A percentile compares a stretch with the other conserved stretches of the same genome.
phyloP scores from a whole-genome alignment of 805 yeast genomes.

The Komagataella phaffii region DNA sequence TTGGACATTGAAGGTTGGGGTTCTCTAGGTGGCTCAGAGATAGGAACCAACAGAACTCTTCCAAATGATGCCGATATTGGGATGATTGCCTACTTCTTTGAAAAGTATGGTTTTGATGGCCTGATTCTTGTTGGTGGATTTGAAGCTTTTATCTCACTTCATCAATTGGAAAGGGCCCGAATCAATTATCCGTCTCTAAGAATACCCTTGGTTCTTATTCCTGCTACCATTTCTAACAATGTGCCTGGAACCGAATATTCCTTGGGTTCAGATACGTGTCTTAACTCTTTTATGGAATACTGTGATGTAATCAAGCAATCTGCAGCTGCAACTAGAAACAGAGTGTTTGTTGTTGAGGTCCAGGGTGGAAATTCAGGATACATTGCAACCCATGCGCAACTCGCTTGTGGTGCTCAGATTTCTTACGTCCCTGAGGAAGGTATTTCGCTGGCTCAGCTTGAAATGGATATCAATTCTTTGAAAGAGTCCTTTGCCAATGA shows the following conservation, averaged over 20 bases:
- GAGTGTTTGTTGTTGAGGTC: slow-evolving; percentile 93
- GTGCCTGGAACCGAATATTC: slow-evolving; percentile 99
- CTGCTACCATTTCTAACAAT: slow-evolving; percentile 93
- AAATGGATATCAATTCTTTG: slow-evolving; percentile 62
- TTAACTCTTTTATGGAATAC: slow-evolving; percentile 80
- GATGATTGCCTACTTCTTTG: slow-evolving; percentile 84
- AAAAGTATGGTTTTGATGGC: slow-evolving; percentile 80
- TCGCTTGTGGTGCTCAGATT: slow-evolving; percentile 85
- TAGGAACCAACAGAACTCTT: slow-evolving; percentile 86
- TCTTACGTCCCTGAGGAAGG: slow-evolving; percentile 86
- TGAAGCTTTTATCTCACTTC: slow-evolving; percentile 84
- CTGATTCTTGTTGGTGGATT: slow-evolving; percentile 89
- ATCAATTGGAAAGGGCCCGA: slow-evolving; percentile 72
- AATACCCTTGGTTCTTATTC: slow-evolving; percentile 87
- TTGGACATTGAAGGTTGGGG: slow-evolving; percentile 81
- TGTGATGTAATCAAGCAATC: slow-evolving; percentile 93
- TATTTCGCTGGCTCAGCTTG: slow-evolving; percentile 51
- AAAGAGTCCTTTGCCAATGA: slow-evolving; percentile 59
- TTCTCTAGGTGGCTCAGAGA: slow-evolving; percentile 86
- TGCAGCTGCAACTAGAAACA: slow-evolving; percentile 86
- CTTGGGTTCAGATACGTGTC: slow-evolving; percentile 89
- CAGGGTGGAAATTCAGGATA: slow-evolving; percentile 97
- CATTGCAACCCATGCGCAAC: slow-evolving; percentile 74
- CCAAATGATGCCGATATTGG: slow-evolving; percentile 78
- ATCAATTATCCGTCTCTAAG: slow-evolving; percentile 75